A percentile compares a stretch with the other conserved stretches of the same genome.
Conservation (phyloP, 2,329 filamentous ascomycete genomes). For the Arthroderma sp. region DNA sequence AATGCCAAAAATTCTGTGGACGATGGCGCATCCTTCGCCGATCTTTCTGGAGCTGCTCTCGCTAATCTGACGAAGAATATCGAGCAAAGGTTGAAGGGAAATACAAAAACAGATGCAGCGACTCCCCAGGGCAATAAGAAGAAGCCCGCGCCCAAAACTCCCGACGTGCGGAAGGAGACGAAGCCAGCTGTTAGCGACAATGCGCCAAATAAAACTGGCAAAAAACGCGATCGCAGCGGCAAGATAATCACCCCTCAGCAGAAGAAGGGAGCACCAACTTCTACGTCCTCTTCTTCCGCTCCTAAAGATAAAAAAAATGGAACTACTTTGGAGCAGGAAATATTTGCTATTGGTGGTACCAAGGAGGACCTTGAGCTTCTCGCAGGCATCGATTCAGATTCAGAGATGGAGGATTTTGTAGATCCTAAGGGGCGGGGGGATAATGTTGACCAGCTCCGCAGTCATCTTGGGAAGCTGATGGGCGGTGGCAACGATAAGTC, state of each 20-base stretch:
- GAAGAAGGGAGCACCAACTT: slow-evolving; percentile 15
- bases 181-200: background rate
- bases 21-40: slow-evolving; percentile 17
- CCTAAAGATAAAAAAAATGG: slow-evolving; percentile 13
- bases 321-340: slow-evolving; percentile 29
- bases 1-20: slow-evolving; percentile 13
- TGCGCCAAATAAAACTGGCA: slow-evolving; percentile 19
- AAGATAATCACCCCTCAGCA: slow-evolving; percentile 28
- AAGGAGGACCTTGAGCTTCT: slow-evolving; percentile 36
- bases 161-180: background rate
- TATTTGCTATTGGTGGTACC: slow-evolving; percentile 35
- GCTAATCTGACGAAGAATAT: slow-evolving; percentile 30
- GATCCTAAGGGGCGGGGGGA: slow-evolving; percentile 14
- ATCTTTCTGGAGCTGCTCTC: slow-evolving; percentile 27
- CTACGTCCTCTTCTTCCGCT: slow-evolving; percentile 1
- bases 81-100: slow-evolving; percentile 25
- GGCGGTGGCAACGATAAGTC: slow-evolving; percentile 17
- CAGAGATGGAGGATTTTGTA: slow-evolving; percentile 30
- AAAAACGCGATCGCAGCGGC: slow-evolving; percentile 35
- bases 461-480: slow-evolving; percentile 21
- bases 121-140: slow-evolving; percentile 18
- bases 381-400: slow-evolving; percentile 32
- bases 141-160: background rate
- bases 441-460: slow-evolving; percentile 27
- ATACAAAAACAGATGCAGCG: slow-evolving; percentile 13